These are phyloP conservation scores for Fusarium tricinctum DNA, from an alignment of 2,329 filamentous ascomycete species.

Conservation along the genomic window DNA sequence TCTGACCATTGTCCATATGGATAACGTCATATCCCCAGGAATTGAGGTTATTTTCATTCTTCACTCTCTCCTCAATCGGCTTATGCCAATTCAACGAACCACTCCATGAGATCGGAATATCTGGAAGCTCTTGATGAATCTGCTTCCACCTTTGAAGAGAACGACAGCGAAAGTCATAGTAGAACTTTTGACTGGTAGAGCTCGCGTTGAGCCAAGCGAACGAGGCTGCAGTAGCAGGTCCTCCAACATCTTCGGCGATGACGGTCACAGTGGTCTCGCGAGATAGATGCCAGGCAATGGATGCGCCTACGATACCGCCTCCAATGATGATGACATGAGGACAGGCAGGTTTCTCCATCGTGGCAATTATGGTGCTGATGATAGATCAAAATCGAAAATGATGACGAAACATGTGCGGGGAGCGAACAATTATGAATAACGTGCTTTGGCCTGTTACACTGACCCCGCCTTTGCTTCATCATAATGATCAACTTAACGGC, in stretches of 20 bases:
- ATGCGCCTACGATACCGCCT: slow-evolving; percentile 34
- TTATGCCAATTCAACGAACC: slow-evolving; percentile 39
- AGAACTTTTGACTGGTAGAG: slow-evolving; percentile 20
- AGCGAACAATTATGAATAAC: too few species aligned
- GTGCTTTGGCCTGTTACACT: too few species aligned
- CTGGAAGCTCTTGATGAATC: slow-evolving; percentile 16
- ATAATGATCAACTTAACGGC: fast-evolving
- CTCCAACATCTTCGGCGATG: slow-evolving; percentile 32
- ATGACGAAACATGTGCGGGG: background rate
- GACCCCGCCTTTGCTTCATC: background rate
- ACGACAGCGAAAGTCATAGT: slow-evolving; percentile 30
- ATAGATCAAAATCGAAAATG: too few species aligned
- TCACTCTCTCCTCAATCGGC: background rate
- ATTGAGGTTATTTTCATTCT: slow-evolving; percentile 5
- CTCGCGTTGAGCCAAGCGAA: slow-evolving; percentile 41
- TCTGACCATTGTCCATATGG: background rate
- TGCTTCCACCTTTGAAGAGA: slow-evolving; percentile 33
- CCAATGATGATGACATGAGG: slow-evolving; percentile 34
- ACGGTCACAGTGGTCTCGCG: slow-evolving; percentile 26
- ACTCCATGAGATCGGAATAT: slow-evolving; percentile 29
- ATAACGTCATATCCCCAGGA: slow-evolving; percentile 24
- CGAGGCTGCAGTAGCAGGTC: slow-evolving; percentile 22
- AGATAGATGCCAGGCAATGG: slow-evolving; percentile 37
- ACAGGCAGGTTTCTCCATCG: background rate
- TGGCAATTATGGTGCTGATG: too few species aligned